Base-by-base conservation (phyloP, 2,329 filamentous ascomycete species). In the Achaetomium macrosporum region DNA sequence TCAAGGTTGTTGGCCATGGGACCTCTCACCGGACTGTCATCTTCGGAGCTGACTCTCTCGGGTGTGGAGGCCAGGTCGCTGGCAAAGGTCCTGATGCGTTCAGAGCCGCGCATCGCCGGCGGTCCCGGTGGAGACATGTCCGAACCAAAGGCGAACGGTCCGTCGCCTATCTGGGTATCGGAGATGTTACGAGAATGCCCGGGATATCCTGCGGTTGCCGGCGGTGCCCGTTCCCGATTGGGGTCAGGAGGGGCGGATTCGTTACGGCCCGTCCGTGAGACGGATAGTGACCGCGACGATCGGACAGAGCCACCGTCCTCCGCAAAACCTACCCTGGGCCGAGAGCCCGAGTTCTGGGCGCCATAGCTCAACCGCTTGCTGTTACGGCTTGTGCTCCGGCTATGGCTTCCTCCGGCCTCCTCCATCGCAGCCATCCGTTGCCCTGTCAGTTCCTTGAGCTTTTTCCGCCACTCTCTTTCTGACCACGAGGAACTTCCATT, bases 391-490 rank as follows among this genome's bases (percentile, higher is more conserved):
- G 78, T 81, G 55, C 77, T 77, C 52, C 77, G 74, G 54, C 75
- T 74, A 29, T 75, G 73, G 19, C 65, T 65, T 10, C 62, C 65
- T 7, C 73, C 72, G 17, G 71, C 69, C n/a, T 79, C 77, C 42
- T 81, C 78, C 45, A 82, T 73, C 15, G 75, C 77, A 29, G 81
- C 82, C 81, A 95, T 92, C 19, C 90, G 82, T 50, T 82, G 83
- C 5, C 87, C 83, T 0, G 92, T 96, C 42, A 92, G 74, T 54
- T 96, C 90, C 71, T 96, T 97, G 66, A 99, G 71, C 64, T 86
- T 83, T 65, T 84, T 87, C 60, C 91, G 83, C 93, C 93, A 99
- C 59, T 96, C 88, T 20, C 84, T 79, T 70, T 97, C 93, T 42
- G 76, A 84, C 90, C 91, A 96, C 20, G 71, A 75, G 17, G 80